Evolutionary conservation across 2,329 filamentous ascomycete species (phyloP), one percentile per base, ranked within the genome.

Genomic region (Corniculantispora saksenae): DNA sequence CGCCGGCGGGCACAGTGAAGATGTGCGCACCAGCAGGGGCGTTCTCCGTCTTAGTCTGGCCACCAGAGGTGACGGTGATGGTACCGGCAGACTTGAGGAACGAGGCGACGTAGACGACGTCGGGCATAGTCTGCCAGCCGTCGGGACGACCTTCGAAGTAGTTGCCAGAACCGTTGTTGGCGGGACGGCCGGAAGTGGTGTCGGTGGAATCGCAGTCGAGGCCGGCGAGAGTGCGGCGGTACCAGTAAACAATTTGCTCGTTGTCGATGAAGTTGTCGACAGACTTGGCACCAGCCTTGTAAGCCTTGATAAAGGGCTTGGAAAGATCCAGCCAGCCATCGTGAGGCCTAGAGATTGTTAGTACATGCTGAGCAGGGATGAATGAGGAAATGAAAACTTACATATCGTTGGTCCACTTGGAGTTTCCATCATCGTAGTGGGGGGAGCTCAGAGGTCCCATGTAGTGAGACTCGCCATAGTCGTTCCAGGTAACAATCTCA

Each of bases 381-480:
- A 23, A 27, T 19, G 38, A 45, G n/a, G 23, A 32, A 19, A 47
- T 5, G 72, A 65, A 79, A n/a, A 55, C 60, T 62, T 62, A 62
- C 81, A 83, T 82, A 43, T 82, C 81, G 70, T 82, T 82, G 1
- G 74, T 74, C 81, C 81, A 83, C 67, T 83, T 83, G 15, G 81
- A 82, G 54, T 80, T 78, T 3, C 80, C 77, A 10, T 81, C 74
- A 69, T 73, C 80, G 67, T 65, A 74, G 67, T 81, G 79, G 73
- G 68, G 79, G 47, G 78, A 81, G 17, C 75, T 76, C 23, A 84
- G 71, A 1, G 82, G 83, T 0, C 81, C 82, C 21, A 85, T 77
- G 69, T 86, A 85, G 68, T 86, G 84, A 19, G 80, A 83, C 69
- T 86, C 84, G 40, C 84, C 84, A 57, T 82, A 86, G 70, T 86